Evolutionary conservation across 2,329 filamentous ascomycete genomes (phyloP).

Genomic region (Corynespora cassiicola): DNA sequence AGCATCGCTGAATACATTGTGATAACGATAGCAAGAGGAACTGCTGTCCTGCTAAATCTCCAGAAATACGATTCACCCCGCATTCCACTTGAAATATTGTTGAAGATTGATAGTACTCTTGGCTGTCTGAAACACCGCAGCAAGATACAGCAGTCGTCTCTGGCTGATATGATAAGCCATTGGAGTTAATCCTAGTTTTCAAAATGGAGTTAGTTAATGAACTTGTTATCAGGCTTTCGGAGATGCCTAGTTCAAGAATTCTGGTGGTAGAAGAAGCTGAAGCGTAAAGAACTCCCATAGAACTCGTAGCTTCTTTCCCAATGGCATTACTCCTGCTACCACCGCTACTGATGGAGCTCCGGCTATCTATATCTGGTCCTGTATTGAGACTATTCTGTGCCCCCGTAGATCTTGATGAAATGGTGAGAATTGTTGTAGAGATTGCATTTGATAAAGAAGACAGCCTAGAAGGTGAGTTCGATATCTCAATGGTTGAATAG

Average conservation of each 20-base stretch:
- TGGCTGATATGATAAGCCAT: neutral
- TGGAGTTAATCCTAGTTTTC: neutral
- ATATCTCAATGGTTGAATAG: too few species aligned
- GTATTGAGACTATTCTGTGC: too few species aligned
- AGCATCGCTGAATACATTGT: slow-evolving; percentile 6
- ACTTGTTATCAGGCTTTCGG: neutral
- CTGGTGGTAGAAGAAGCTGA: slow-evolving; percentile 3
- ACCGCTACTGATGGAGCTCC: too few species aligned
- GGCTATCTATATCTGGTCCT: too few species aligned
- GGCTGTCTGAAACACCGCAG: slow-evolving; percentile 4
- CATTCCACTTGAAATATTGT: slow-evolving; percentile 6
- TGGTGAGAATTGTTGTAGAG: too few species aligned
- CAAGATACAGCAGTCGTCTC: too few species aligned
- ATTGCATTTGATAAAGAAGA: too few species aligned
- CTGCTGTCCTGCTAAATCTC: slow-evolving; percentile 5
- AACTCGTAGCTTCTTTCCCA: too few species aligned
- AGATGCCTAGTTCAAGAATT: neutral
- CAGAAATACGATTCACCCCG: slow-evolving; percentile 1
- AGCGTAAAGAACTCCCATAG: too few species aligned
- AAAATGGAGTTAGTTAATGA: neutral
- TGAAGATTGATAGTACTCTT: slow-evolving; percentile 1
- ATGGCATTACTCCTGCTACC: too few species aligned
- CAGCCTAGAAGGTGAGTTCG: too few species aligned
- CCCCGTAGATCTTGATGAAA: too few species aligned
- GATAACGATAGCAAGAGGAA: slow-evolving; percentile 1